Evolutionary conservation across 768 basidiomycete species (phyloP).

Genomic region (Pulveroboletus sp.): DNA sequence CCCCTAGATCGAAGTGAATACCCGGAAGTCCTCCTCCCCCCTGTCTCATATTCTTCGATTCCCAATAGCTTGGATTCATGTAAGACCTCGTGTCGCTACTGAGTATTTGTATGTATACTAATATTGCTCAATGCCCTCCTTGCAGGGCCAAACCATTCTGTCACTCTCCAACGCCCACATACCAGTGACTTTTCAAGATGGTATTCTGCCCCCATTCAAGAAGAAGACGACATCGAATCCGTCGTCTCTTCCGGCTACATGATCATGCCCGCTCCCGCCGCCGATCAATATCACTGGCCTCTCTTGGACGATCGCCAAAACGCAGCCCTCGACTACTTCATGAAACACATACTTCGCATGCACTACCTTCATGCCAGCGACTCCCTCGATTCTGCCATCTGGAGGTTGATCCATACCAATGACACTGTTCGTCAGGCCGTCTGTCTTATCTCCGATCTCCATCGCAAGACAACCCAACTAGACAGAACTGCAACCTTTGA

Average conservation of each 20-base stretch:
- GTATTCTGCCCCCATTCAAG: conserved; percentile 10
- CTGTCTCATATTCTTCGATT: conserved; percentile 30
- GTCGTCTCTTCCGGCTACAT: conserved; percentile 24
- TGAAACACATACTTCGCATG: conserved; percentile 57
- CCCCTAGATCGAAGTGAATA: conserved; percentile 30
- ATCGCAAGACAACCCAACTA: conserved; percentile 34
- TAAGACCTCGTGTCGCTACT: conserved; percentile 74
- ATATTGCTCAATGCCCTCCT: conserved; percentile 61
- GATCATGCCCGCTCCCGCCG: conserved; percentile 4
- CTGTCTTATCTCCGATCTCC: conserved; percentile 59
- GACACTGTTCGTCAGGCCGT: conserved; percentile 55
- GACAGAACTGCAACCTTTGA: conserved; percentile 18
- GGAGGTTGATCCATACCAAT: conserved; percentile 44
- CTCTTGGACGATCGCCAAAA: conserved; percentile 17
- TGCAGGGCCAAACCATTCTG: conserved; percentile 41
- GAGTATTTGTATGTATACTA: conserved; percentile 65
- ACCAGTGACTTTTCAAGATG: conserved; percentile 26
- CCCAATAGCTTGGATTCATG: conserved; percentile 62
- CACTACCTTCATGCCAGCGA: conserved; percentile 70
- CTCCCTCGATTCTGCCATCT: conserved; percentile 45
- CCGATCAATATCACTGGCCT: conserved; percentile 15
- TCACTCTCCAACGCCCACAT: conserved; percentile 28
- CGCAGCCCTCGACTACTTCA: conserved; percentile 42
- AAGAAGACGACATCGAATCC: conserved; percentile 13
- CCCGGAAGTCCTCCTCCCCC: conserved; percentile 30